Evolutionary conservation across 2,329 filamentous ascomycete genomes (phyloP), one percentile per base, ranked within the genome.

Genomic region (Zelopaecilomyces penicillatus): DNA sequence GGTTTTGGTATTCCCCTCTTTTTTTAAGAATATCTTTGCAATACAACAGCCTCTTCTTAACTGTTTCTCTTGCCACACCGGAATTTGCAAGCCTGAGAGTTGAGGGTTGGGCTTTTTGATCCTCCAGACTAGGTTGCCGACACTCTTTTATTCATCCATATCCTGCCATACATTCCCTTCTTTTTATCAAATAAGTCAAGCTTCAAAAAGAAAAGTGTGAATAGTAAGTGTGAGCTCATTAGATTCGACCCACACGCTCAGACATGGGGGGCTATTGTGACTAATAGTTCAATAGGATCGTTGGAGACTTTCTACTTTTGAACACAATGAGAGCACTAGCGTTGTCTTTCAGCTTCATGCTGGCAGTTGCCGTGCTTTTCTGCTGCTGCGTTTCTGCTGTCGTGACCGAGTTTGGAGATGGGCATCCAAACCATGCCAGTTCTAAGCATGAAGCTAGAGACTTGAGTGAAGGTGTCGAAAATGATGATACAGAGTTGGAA

Each of bases 291-390:
- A 19, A 19, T 19, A 19, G 19, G 19, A 42, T 31, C 5, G 11
- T 30, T 19, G 6, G 28, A 12, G 38, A 30, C 12, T 43, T 30
- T 26, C 7, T 32, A n/a, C 27, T 11, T 29, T n/a, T 42, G 44
- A 42, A 46, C 57, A 60, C 32, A 43, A 73, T 73, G 70, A 67
- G 62, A 51, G 54, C 45, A 28, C 60, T 52, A 10, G 54, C 54
- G 54, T 49, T 64, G 42, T 49, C 56, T 50, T 43, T 57, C 49
- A 57, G 60, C 55, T 43, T 67, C 30, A 47, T 61, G 50, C 65
- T 61, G 54, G 61, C 60, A 44, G 45, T 58, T 10, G 39, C 33
- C 11, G 30, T 40, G n/a, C 42, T 58, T 6, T 39, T 54, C 12
- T 53, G 29, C 19, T 19, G 19, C 19, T 19, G 19, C 19, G 19